phyloP scores from a whole-genome alignment of 2,329 filamentous ascomycete species.

The Fusarium guadeloupense region DNA sequence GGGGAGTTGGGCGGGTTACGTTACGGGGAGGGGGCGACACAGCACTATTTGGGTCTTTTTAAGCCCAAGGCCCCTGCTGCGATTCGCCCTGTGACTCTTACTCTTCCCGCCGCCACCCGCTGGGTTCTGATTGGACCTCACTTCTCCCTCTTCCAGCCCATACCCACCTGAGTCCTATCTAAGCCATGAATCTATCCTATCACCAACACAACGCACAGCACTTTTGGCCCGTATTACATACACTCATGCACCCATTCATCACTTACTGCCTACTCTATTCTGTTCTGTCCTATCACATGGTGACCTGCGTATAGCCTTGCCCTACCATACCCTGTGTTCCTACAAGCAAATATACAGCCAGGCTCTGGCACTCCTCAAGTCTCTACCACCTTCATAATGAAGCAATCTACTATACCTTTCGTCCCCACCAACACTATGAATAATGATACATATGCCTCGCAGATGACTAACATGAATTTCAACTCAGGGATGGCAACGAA shows the following conservation, averaged over 20 bases:
- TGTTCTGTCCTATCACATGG: neutral
- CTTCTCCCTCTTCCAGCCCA: conserved; percentile 16
- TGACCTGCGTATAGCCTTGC: neutral
- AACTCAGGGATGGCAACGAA: conserved; percentile 88
- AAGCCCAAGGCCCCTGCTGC: conserved; percentile 51
- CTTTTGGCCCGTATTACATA: conserved; percentile 4
- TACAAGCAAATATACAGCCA: neutral
- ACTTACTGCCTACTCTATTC: neutral
- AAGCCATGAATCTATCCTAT: conserved; percentile 11
- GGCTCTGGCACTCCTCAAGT: neutral
- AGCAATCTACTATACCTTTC: neutral
- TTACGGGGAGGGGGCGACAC: conserved; percentile 55
- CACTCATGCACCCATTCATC: neutral
- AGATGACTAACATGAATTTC: conserved; percentile 35
- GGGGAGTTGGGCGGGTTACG: conserved; percentile 43
- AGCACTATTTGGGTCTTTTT: conserved; percentile 66
- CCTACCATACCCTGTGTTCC: neutral
- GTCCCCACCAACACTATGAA: neutral
- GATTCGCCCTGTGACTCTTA: conserved; percentile 36
- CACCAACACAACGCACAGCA: neutral
- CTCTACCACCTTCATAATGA: neutral
- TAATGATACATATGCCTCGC: neutral
- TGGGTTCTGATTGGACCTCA: conserved; percentile 37
- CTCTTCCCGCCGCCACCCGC: conserved; percentile 28
- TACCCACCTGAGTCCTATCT: conserved; percentile 22